Evolutionary conservation across 2,329 filamentous ascomycete genomes (phyloP).

Genomic region (Aspergillus jensenii): DNA sequence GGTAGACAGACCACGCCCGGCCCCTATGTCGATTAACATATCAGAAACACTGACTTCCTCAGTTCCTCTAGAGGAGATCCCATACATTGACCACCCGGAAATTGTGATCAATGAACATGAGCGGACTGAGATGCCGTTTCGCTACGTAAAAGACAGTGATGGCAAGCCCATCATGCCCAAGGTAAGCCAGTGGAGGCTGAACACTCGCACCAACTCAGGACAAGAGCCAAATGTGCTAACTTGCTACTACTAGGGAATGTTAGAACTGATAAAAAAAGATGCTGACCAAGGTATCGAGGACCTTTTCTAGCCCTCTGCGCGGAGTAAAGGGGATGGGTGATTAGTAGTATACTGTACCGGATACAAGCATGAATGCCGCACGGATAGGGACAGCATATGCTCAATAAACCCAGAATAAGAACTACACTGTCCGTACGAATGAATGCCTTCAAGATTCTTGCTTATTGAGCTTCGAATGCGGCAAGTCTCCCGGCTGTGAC

Average conservation of each 20-base stretch:
- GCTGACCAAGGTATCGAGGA: slow-evolving; percentile 90
- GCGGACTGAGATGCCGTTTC: slow-evolving; percentile 96
- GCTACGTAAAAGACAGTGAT: slow-evolving; percentile 76
- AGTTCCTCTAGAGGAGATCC: slow-evolving; percentile 77
- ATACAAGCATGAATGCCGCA: not conserved
- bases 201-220: not conserved
- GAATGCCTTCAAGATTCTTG: not conserved
- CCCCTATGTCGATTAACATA: not conserved
- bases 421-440: no score
- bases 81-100: slow-evolving; percentile 85
- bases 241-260: slow-evolving; percentile 70
- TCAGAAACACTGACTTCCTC: slow-evolving; percentile 10
- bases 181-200: slow-evolving; percentile 54
- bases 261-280: slow-evolving; percentile 89
- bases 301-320: slow-evolving; percentile 59
- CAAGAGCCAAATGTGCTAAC: slow-evolving; percentile 13
- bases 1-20: slow-evolving; percentile 48
- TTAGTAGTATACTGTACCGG: not conserved
- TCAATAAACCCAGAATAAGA: slow-evolving; percentile 1
- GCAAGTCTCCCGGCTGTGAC: slow-evolving; percentile 9
- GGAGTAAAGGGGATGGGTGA: not conserved
- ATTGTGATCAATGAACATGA: slow-evolving; percentile 88
- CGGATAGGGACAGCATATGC: not conserved
- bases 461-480: slow-evolving; percentile 16
- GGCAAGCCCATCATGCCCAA: slow-evolving; percentile 88